Evolutionary conservation across 306 rosid species (phyloP), one percentile per base, ranked within the genome.

Genomic region (Cyclanthera cordifolia): DNA sequence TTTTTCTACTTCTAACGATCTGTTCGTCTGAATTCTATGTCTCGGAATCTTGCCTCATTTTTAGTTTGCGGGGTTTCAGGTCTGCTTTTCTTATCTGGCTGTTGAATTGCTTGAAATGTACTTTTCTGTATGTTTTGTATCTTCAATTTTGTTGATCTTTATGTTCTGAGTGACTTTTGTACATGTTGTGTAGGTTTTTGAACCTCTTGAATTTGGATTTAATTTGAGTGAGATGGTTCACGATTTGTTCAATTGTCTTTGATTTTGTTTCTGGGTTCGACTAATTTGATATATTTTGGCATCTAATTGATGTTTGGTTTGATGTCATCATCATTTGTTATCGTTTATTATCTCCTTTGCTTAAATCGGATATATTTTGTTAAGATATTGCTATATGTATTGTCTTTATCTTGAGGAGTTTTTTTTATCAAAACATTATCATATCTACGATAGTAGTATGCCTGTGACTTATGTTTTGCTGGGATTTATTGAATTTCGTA

Each of bases 401-500:
- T 9, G 23, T 21, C 12, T 37, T 41, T 63, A 20, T 63, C 11
- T 21, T 20, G 50, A 27, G 23, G 46, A 16, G 41, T 66, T 45
- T 23, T 45, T 23, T 47, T 11, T 0, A 15, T 15, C 34, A 43
- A 59, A 59, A 28, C 47, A 8, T 66, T 15, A n/a, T n/a, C n/a
- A n/a, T n/a, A n/a, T 30, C 17, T 30, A 49, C 2, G 0, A 19
- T 67, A 63, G 30, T 27, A 63, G 73, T 15, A 39, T 67, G 66
- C 51, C 51, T 77, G 77, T 77, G 80, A 77, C 80, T 82, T 74
- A 39, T 77, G 71, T 59, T 2, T 80, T 79, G 64, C 68, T 77
- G 28, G 67, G 43, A 27, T 77, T 79, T 65, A 57, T 82, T 83
- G 86, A 82, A 73, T 81, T 81, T 78, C 84, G 71, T 74, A 83